Base-by-base conservation (phyloP, 805 yeast species). In the Ascoidea rubescens region DNA sequence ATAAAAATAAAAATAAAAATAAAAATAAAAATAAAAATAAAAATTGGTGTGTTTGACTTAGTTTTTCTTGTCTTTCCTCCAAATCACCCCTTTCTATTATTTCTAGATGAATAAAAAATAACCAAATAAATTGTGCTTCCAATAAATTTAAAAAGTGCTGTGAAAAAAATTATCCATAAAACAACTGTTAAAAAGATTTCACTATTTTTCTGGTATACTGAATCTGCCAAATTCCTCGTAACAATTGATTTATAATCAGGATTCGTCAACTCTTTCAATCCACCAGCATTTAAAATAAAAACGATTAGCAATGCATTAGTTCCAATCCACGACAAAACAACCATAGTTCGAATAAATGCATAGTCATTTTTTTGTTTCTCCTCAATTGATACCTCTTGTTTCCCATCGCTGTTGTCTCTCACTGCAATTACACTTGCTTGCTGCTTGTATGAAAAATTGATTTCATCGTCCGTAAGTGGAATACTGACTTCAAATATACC, bases 291-390 rank as follows among this genome's bases (percentile, higher is more conserved):
- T 55, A 89, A 73, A 4, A 93, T 96, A 14, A 89, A 74, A 0
- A 90, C 93, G 49, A 89, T 77, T 49, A 93, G 71, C 37, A 86
- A 79, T 58, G 88, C 84, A 64, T 93, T 93, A 45, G 93, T 79
- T 54, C 89, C 70, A 70, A 89, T 80, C 99, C 99, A 93, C 2
- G 82, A 66, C 55, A 93, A 73, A 30, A 93, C 96, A 1, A 95
- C 93, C 62, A 87, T 68, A 0, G 98, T 87, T 64, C 99, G 77
- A 55, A 91, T 79, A 58, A 86, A 80, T 0, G 97, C 96, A 67
- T 88, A 93, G 10, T 31, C n/a, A 58, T 73, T 72, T 58, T 72
- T 76, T 37, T 37, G 8, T 17, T 53, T 52, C 21, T 53, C 56
- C 5, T 32, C 16, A 12, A 21, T 65, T 43, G 62, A 65, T 46